A percentile compares a stretch with the other conserved stretches of the same genome.
phyloP scores from a whole-genome alignment of 2,329 filamentous ascomycete genomes.

The Claviceps citrina region DNA sequence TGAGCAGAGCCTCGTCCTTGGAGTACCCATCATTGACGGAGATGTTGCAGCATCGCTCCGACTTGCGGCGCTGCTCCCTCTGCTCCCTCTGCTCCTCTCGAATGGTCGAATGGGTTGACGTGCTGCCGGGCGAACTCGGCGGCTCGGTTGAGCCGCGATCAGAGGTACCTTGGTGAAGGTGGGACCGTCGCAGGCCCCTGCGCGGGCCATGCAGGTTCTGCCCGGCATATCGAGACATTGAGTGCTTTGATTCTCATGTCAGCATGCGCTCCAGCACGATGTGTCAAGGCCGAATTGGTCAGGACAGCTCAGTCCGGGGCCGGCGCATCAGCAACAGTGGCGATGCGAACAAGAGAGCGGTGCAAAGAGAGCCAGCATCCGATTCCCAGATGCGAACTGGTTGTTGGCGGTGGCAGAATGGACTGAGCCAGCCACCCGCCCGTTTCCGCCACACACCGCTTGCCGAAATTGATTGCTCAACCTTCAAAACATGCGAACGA shows the following conservation, averaged over 20 bases:
- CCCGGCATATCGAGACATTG: slow-evolving; percentile 28
- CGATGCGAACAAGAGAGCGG: neutral
- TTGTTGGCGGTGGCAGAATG: slow-evolving; percentile 1
- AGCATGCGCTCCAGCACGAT: slow-evolving; percentile 1
- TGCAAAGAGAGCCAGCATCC: neutral
- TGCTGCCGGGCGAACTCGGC: slow-evolving; percentile 31
- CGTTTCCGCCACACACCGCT: neutral
- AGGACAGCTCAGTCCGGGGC: slow-evolving; percentile 5
- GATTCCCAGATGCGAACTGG: too few relatives aligned
- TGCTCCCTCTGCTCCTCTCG: slow-evolving; percentile 21
- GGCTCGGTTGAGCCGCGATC: slow-evolving; percentile 27
- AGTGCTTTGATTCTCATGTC: slow-evolving; percentile 9
- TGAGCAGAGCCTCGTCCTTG: slow-evolving; percentile 65
- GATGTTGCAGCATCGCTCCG: slow-evolving; percentile 36
- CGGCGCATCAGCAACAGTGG: neutral
- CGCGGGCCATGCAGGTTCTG: slow-evolving; percentile 26
- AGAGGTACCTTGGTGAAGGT: slow-evolving; percentile 37
- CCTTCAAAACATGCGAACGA: too few relatives aligned
- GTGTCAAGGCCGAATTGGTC: slow-evolving; percentile 1
- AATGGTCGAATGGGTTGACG: slow-evolving; percentile 34
- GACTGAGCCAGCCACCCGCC: neutral
- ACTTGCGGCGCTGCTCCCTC: slow-evolving; percentile 16
- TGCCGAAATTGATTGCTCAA: slow-evolving; percentile 1
- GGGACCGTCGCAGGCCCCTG: slow-evolving; percentile 34
- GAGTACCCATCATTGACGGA: slow-evolving; percentile 59